phyloP scores from a whole-genome alignment of 805 yeast species.

The Ogataea zsoltii region DNA sequence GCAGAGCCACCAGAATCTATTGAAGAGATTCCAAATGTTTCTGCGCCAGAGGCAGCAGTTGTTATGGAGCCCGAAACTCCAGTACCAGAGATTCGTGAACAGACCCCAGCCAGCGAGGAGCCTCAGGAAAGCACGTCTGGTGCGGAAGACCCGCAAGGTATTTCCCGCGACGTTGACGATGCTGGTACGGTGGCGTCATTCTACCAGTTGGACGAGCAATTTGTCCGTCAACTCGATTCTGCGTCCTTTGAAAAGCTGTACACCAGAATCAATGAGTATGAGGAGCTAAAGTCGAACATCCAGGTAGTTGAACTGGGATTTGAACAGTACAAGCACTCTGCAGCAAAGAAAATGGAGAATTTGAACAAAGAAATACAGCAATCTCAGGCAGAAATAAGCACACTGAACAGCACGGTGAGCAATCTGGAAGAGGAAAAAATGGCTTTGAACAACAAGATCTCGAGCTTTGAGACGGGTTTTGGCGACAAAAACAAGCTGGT shows the following conservation, averaged over 20 bases:
- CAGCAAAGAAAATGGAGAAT: slow-evolving; percentile 33
- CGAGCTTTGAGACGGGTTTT: background rate
- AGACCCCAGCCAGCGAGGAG: slow-evolving; percentile 4
- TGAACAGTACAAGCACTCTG: slow-evolving; percentile 41
- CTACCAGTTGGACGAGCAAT: slow-evolving; percentile 31
- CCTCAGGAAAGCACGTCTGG: background rate
- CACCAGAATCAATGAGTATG: slow-evolving; percentile 35
- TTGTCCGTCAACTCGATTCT: slow-evolving; percentile 24
- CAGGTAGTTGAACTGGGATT: slow-evolving; percentile 38
- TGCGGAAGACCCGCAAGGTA: background rate
- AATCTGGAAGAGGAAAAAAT: slow-evolving; percentile 24
- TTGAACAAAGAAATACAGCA: slow-evolving; percentile 33
- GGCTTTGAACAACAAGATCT: slow-evolving; percentile 12
- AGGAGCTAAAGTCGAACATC: slow-evolving; percentile 39
- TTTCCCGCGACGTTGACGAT: slow-evolving; percentile 4
- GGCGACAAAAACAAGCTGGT: slow-evolving; percentile 9
- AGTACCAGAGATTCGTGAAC: background rate
- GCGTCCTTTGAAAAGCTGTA: slow-evolving; percentile 30
- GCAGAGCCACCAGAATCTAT: background rate
- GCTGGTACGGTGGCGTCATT: slow-evolving; percentile 35
- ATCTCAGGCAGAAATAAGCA: slow-evolving; percentile 24
- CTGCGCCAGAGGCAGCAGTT: background rate
- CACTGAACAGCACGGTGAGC: slow-evolving; percentile 23
- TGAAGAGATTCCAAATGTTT: background rate
- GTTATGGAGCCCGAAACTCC: background rate